Base-by-base conservation (phyloP, 1,284 basidiomycete species). In the Tylopilus sp. region DNA sequence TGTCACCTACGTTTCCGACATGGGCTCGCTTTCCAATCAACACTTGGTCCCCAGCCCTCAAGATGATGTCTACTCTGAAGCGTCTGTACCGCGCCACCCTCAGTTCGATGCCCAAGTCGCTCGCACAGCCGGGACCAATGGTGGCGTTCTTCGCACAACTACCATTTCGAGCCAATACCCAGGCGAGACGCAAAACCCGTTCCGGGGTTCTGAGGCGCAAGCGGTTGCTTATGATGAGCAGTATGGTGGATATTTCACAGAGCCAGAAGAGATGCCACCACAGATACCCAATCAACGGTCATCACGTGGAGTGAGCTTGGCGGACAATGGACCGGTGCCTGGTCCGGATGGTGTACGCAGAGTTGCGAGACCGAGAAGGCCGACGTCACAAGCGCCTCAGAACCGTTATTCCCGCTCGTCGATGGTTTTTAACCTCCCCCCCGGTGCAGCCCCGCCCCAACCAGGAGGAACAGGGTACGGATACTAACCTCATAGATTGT, bases 281-380 rank as follows among this genome's bases (percentile, higher is more conserved):
- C 64, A 60, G 47, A 52, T 60, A 39, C 54, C 59, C 43, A 55
- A 29, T 40, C 53, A 58, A 46, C 60, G 61, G 44, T 64, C 59
- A 57, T 69, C 64, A 11, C 75, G 86, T 16, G 90, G 91, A 28
- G 75, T 94, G 29, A 84, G 82, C 44, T 67, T 94, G 50, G 79
- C 79, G 41, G 92, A 94, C 59, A 74, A 78, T 55, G 92, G 92
- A 13, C 89, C 88, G 41, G 87, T 92, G 2, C 82, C 86, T 40
- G 79, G 79, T 26, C 80, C 84, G 6, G 84, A 89, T 5, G 85
- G 82, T 34, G 88, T 89, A 15, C 77, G 88, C 33, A 71, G 88
- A 48, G 83, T 90, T 18, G 75, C 84, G 41, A 72, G 85, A 57
- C 78, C 75, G 35, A 70, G 71, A 46, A 72, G 84, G 35, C 75